A percentile compares a stretch with the other conserved stretches of the same genome.
Conservation (phyloP, 164 flowering plant genomes). For the Umbellularia californica region DNA sequence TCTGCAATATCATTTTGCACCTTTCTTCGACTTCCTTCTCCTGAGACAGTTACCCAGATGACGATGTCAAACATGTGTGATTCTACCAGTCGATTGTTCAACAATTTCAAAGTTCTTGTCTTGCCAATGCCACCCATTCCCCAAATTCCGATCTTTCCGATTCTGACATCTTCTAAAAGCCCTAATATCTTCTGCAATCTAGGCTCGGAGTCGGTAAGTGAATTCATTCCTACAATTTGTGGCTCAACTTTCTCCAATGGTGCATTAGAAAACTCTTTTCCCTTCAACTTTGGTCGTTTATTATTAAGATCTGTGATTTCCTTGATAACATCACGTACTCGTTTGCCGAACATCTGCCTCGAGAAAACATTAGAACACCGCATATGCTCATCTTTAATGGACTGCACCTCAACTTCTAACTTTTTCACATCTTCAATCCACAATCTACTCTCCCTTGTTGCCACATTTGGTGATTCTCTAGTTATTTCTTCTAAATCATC, state of each 20-base stretch:
- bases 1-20: neutral
- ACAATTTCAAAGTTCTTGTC: neutral
- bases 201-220: neutral
- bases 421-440: neutral
- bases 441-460: neutral
- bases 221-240: neutral
- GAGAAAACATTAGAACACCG: neutral
- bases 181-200: neutral
- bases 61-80: neutral
- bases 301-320: too few relatives aligned
- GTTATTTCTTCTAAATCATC: neutral
- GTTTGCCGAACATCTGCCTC: too few relatives aligned
- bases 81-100: neutral
- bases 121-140: slow-evolving; percentile 7
- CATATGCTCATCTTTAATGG: neutral
- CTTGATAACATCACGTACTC: too few relatives aligned
- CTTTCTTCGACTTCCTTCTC: neutral
- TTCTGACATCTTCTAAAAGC: neutral
- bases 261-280: neutral
- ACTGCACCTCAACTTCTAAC: neutral
- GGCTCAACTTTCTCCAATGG: neutral
- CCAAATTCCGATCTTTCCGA: neutral
- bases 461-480: too few relatives aligned
- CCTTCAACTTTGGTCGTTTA: neutral
- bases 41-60: slow-evolving; percentile 2